Evolutionary conservation across 2,329 filamentous ascomycete species (phyloP), one percentile per base, ranked within the genome.

Genomic region (Didymella sp.): DNA sequence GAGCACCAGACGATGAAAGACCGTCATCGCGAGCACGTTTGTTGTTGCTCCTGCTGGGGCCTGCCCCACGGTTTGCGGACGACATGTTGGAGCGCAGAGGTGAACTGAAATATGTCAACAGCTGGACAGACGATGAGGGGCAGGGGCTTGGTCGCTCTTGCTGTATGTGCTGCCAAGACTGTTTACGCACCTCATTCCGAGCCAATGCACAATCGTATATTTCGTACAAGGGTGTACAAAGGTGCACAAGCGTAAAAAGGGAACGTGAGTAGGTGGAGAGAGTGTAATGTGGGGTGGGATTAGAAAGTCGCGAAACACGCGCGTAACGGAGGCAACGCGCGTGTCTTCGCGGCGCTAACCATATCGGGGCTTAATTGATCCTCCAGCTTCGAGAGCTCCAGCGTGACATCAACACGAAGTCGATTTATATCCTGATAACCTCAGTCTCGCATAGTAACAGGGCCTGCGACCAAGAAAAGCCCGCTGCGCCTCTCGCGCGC

Each of bases 1-100:
- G 81, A 49, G 80, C 82, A 15, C 79, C 76, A 17, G 85, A 86
- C 25, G 85, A 86, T 38, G 81, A 80, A 40, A 81, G 72, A 50
- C 86, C 84, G 57, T 83, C 82, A 67, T 89, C 87, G 77, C 87
- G 83, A 31, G 82, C 81, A 68, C 88, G 84, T 76, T 90, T 90
- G 61, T 89, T 90, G 59, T 85, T 82, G 60, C 82, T 78, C 63
- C 79, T 83, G 61, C 79, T 68, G 50, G 78, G 79, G 17, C 78
- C 77, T 54, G 84, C 75, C 50, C 91, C 91, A 66, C 91, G 87
- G 78, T 96, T 96, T 69, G 88, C 92, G 63, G 92, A 93, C 59
- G 89, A 87, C 82, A 90, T 89, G 78, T 88, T 92, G 67, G 87
- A 84, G 77, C 89, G 88, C 59, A 96, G 84, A 74, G 93, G 92